These are phyloP conservation scores for Mycena venus DNA, from an alignment of 768 basidiomycete genomes.

Conservation along the genomic window DNA sequence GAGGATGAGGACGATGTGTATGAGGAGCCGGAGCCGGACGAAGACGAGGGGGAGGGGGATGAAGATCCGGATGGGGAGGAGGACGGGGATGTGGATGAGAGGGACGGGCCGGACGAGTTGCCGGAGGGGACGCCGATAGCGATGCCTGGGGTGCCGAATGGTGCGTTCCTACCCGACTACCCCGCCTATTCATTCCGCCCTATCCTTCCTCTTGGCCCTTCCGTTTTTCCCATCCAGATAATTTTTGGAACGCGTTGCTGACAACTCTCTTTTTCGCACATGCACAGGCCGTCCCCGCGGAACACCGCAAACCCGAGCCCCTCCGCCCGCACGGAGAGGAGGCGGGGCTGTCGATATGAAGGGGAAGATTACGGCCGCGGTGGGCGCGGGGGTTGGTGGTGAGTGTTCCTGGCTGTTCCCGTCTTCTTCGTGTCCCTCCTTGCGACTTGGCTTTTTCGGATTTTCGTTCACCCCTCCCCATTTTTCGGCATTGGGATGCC, in stretches of 20 bases:
- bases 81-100: conserved; percentile 75
- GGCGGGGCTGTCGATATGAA: conserved; percentile 32
- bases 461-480: no score
- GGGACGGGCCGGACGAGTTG: conserved; percentile 64
- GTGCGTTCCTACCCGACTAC: no score
- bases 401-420: conserved; percentile 16
- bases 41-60: conserved; percentile 74
- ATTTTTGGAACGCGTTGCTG: no score
- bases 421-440: neutral
- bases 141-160: no score
- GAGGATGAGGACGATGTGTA: conserved; percentile 65
- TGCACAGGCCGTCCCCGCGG: no score
- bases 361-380: conserved; percentile 33
- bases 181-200: no score
- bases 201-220: no score
- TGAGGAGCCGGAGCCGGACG: conserved; percentile 67
- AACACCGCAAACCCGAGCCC: no score
- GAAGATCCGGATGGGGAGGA: conserved; percentile 66
- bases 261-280: no score
- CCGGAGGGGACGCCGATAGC: conserved; percentile 50
- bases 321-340: conserved; percentile 49
- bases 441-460: no score
- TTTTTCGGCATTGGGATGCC: no score
- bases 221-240: no score
- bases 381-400: conserved; percentile 30